Percentiles rank a stretch among this genome's conserved stretches.
Conservation (phyloP, 768 basidiomycete species). For the Coprinopsis sp. region DNA sequence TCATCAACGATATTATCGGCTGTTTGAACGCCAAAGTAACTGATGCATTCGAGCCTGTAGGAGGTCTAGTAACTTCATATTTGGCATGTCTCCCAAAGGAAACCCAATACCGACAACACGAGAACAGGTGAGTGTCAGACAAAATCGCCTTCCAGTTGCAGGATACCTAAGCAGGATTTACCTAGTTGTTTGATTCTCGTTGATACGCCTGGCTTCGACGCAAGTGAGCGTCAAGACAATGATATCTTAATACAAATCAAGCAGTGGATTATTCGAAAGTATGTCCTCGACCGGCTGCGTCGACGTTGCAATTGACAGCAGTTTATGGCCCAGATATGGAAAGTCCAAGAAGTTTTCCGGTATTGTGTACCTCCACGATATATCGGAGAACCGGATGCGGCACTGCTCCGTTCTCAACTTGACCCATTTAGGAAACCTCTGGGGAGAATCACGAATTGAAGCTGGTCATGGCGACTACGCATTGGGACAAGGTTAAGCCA, state of each 20-base stretch:
- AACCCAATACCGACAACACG: constrained; percentile 2
- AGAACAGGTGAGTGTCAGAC: neutral
- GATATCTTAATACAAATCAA: constrained; percentile 2
- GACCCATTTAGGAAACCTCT: constrained; percentile 41
- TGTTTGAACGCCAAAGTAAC: neutral
- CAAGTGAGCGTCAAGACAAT: neutral
- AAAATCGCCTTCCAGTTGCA: no score
- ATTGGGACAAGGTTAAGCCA: constrained; percentile 38
- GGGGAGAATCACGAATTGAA: constrained; percentile 40
- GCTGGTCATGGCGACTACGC: constrained; percentile 46
- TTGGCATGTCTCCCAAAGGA: neutral
- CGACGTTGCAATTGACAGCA: neutral
- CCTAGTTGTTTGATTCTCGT: constrained; percentile 4
- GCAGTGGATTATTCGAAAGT: neutral
- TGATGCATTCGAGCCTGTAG: neutral
- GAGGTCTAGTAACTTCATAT: neutral
- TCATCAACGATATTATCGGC: constrained; percentile 7
- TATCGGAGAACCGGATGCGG: constrained; percentile 36
- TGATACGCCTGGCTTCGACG: constrained; percentile 11
- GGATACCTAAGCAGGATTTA: neutral
- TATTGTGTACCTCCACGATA: constrained; percentile 42
- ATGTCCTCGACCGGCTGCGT: neutral
- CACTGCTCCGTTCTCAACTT: constrained; percentile 39
- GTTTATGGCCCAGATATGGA: neutral
- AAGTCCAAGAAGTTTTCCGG: constrained; percentile 18